Conservation (phyloP, 306 rosid genomes). For the Macrotyloma uniflorum region DNA sequence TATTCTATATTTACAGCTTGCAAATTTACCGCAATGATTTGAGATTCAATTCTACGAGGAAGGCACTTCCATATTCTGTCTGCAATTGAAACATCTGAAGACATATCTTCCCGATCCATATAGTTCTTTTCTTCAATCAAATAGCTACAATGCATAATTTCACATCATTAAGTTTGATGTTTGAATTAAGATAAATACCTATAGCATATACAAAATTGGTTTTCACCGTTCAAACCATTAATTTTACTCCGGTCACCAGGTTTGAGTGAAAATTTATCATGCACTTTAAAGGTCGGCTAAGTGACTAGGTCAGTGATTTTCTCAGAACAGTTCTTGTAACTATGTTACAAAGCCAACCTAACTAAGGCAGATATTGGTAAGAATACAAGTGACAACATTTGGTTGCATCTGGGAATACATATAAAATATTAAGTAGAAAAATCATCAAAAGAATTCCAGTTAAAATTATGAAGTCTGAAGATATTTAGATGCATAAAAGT, state of each 20-base stretch:
- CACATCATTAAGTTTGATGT: slow-evolving; percentile 37
- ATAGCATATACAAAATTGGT: neutral
- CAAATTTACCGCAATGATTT: slow-evolving; percentile 53
- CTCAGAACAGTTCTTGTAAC: slow-evolving; percentile 4
- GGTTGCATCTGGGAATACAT: neutral
- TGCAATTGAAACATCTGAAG: slow-evolving; percentile 67
- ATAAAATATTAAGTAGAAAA: neutral
- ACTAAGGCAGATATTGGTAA: neutral
- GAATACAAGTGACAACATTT: slow-evolving; percentile 27
- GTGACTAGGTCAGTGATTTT: neutral
- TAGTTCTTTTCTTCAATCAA: slow-evolving; percentile 76
- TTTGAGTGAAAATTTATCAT: neutral
- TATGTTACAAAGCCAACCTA: neutral
- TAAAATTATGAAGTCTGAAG: neutral
- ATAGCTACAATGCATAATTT: slow-evolving; percentile 61
- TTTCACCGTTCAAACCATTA: neutral
- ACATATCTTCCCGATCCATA: slow-evolving; percentile 47
- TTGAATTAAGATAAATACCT: slow-evolving; percentile 4
- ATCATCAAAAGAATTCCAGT: slow-evolving; percentile 4
- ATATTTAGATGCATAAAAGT: neutral
- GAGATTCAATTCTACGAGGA: slow-evolving; percentile 68
- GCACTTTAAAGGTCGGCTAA: neutral
- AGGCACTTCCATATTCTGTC: slow-evolving; percentile 72
- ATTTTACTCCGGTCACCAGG: neutral
- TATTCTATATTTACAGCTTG: slow-evolving; percentile 15